These are phyloP conservation scores for Apophysomyces trapeziformis DNA, from an alignment of 371 early-diverging fungal species.

Conservation along the genomic window DNA sequence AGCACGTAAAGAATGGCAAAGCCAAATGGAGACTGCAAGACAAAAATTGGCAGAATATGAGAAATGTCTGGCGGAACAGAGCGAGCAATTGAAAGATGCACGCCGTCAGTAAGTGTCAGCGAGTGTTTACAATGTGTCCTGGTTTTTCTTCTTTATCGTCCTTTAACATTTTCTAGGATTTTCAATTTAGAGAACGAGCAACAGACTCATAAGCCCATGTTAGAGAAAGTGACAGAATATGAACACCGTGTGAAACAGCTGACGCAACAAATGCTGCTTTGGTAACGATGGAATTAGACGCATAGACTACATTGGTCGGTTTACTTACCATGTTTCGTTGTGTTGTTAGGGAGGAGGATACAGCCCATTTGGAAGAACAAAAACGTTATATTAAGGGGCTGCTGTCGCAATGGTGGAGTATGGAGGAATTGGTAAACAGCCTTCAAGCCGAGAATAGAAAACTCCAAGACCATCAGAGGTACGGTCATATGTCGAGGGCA, in stretches of 20 bases:
- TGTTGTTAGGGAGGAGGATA: slow-evolving; percentile 38
- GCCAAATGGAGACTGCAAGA: slow-evolving; percentile 47
- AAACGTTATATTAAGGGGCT: slow-evolving; percentile 46
- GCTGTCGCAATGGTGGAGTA: slow-evolving; percentile 49
- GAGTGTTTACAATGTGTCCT: neutral
- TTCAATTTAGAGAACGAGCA: slow-evolving; percentile 60
- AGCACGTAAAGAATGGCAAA: slow-evolving; percentile 60
- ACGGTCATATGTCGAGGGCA: slow-evolving; percentile 13
- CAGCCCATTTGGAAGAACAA: slow-evolving; percentile 45
- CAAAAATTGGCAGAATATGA: slow-evolving; percentile 55
- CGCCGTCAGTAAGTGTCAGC: slow-evolving; percentile 30
- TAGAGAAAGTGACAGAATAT: slow-evolving; percentile 55
- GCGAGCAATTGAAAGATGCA: slow-evolving; percentile 32
- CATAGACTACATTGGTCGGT: neutral
- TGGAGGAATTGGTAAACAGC: slow-evolving; percentile 48
- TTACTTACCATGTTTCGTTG: no score
- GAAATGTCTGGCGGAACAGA: slow-evolving; percentile 28
- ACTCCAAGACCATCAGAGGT: slow-evolving; percentile 30
- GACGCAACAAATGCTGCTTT: slow-evolving; percentile 61
- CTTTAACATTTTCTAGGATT: slow-evolving; percentile 29
- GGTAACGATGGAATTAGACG: slow-evolving; percentile 32
- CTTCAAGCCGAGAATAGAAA: slow-evolving; percentile 36
- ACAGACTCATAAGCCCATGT: slow-evolving; percentile 49
- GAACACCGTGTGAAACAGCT: slow-evolving; percentile 63
- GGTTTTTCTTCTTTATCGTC: neutral